Base-by-base conservation (phyloP, 768 basidiomycete genomes). In the Calvatia gigantea region DNA sequence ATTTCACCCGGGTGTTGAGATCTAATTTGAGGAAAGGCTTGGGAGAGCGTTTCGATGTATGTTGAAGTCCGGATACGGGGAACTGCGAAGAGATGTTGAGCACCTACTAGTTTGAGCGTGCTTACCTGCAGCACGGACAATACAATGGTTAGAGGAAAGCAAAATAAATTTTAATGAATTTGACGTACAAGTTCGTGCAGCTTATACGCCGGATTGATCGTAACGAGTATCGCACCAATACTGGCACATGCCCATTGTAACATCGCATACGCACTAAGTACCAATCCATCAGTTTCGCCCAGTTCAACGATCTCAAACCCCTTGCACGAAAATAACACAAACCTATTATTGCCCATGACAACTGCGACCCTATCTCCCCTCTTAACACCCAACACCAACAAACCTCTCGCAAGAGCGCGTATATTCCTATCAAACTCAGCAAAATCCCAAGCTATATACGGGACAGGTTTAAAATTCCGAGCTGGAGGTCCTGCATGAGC, bases 291-390 rank as follows among this genome's bases (percentile, higher is more conserved):
- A n/a, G n/a, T n/a, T n/a, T n/a, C n/a, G n/a, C n/a, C 45, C 8
- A 29, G 51, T 25, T 6, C 12, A 37, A 23, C 25, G 2, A 50
- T 11, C 48, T 17, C 4, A 42, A 9, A 42, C 7, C 25, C 31
- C n/a, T 15, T 2, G 9, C 9, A 8, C 17, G 12, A n/a, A 42
- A 41, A n/a, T 7, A 8, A 15, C 2, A 60, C 72, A 32, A 60
- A 89, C 91, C 91, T 93, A 57, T 82, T 88, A 58, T 92, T 94
- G 4, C 90, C 91, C 89, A 93, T 90, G 35, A 92, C 69, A 6
- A 91, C 87, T 0, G 79, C 91, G 19, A 93, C 83, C 6, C 91
- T 75, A 60, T 91, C 89, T 0, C 91, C 91, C 64, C 81, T 86
- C 65, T 73, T 70, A 3, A 94, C 84, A 14, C 89, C 89, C 71